These are phyloP conservation scores for Neovahlkampfia damariscottae DNA, from an alignment of 78 protist genomes.

Conservation along the genomic window DNA sequence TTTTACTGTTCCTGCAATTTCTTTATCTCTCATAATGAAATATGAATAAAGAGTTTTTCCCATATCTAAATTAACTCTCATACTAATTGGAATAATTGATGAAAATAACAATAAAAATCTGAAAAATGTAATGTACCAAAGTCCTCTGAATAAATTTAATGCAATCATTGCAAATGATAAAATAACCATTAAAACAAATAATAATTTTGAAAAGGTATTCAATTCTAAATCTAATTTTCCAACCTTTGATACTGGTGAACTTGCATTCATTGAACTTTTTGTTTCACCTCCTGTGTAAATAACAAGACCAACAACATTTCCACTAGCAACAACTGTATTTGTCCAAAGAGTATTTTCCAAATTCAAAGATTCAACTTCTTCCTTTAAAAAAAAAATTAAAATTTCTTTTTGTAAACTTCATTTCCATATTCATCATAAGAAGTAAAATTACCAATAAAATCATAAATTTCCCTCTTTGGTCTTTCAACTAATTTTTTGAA, in stretches of 20 bases:
- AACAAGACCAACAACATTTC: constrained; percentile 48
- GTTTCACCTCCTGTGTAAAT: constrained; percentile 93
- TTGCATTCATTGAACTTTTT: constrained; percentile 77
- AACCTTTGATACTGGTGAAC: constrained; percentile 61
- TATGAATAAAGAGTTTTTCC: constrained; percentile 49
- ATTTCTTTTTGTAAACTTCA: too few species aligned
- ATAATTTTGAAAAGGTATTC: constrained; percentile 62
- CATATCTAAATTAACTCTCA: constrained; percentile 82
- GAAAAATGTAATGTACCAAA: constrained; percentile 50
- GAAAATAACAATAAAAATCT: constrained; percentile 89
- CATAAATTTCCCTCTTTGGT: constrained; percentile 77
- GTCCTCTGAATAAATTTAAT: constrained; percentile 41
- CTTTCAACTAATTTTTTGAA: constrained; percentile 20
- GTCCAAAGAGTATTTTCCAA: constrained; percentile 94
- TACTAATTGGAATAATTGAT: constrained; percentile 88
- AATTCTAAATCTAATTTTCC: constrained; percentile 77
- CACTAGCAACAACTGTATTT: constrained; percentile 85
- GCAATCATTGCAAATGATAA: constrained; percentile 68
- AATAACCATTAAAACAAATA: constrained; percentile 51
- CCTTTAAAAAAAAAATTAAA: too few species aligned
- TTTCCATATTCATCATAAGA: constrained; percentile 1
- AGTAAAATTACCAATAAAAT: constrained; percentile 54
- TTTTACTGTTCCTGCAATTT: constrained; percentile 22
- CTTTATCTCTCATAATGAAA: constrained; percentile 25
- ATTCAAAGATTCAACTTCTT: constrained; percentile 55